These are phyloP conservation scores for Suillus weaverae DNA, from an alignment of 768 basidiomycete genomes.

Conservation along the genomic window DNA sequence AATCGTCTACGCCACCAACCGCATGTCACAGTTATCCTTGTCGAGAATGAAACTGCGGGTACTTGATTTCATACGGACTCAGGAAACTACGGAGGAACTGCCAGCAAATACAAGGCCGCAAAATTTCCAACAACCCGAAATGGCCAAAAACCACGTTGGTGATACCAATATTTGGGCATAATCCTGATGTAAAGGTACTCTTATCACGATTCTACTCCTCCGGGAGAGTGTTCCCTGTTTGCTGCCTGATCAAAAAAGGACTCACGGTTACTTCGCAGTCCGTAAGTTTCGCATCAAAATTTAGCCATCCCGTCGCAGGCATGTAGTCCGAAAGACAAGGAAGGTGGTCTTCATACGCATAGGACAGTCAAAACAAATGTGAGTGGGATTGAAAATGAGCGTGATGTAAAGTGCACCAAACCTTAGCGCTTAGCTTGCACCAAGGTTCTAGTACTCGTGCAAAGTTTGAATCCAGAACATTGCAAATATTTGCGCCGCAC, in stretches of 20 bases:
- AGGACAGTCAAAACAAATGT: background rate
- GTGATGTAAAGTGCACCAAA: background rate
- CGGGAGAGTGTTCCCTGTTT: constrained; percentile 1
- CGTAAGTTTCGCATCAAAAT: constrained; percentile 11
- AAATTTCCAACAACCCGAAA: constrained; percentile 8
- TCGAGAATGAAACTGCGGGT: background rate
- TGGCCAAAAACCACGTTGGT: constrained; percentile 3
- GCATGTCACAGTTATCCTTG: background rate
- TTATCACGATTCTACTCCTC: constrained; percentile 5
- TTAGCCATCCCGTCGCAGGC: background rate
- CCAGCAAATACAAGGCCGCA: constrained; percentile 6
- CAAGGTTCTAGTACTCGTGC: background rate
- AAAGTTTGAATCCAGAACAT: background rate
- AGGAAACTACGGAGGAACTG: constrained; percentile 6
- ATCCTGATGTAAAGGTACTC: constrained; percentile 3
- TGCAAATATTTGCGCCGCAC: background rate
- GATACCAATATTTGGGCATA: background rate
- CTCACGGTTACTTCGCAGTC: constrained; percentile 11
- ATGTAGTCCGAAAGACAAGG: constrained; percentile 5
- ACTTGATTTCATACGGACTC: constrained; percentile 1
- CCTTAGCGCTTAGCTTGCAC: background rate
- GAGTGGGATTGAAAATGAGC: background rate
- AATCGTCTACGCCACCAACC: constrained; percentile 2
- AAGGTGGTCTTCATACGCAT: background rate
- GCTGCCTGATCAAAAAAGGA: constrained; percentile 3